Percentiles rank a stretch among this genome's conserved stretches.
phyloP scores from a whole-genome alignment of 1,139 yeast species.

The Geotrichum europaeum region DNA sequence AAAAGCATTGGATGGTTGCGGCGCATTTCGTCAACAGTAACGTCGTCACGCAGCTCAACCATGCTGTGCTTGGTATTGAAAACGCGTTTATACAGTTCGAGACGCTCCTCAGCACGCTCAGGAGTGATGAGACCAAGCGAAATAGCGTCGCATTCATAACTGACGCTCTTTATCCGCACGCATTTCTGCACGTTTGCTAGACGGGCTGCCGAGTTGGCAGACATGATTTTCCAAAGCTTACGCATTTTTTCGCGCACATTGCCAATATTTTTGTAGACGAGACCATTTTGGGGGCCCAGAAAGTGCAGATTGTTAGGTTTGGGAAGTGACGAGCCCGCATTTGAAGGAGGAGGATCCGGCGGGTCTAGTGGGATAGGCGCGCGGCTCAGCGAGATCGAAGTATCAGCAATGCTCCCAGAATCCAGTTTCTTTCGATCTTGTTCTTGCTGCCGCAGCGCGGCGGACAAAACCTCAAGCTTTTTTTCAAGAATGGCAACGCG shows the following conservation, averaged over 20 bases:
- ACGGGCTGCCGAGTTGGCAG: slow-evolving; percentile 28
- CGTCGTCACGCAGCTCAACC: slow-evolving; percentile 30
- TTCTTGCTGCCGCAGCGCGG: slow-evolving; percentile 19
- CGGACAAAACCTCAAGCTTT: slow-evolving; percentile 33
- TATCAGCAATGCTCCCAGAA: not conserved
- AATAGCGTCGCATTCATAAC: slow-evolving; percentile 30
- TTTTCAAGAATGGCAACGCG: slow-evolving; percentile 36
- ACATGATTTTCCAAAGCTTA: slow-evolving; percentile 29
- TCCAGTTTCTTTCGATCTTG: not conserved
- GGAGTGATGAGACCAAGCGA: slow-evolving; percentile 30
- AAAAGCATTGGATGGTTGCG: slow-evolving; percentile 53
- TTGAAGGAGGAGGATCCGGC: not conserved
- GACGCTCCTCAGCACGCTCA: slow-evolving; percentile 31
- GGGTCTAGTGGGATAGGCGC: not conserved
- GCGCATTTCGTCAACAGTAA: slow-evolving; percentile 46
- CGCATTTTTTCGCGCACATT: slow-evolving; percentile 30
- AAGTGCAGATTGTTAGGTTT: not conserved
- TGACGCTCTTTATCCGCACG: slow-evolving; percentile 21
- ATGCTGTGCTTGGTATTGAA: not conserved
- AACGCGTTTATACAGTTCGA: slow-evolving; percentile 24
- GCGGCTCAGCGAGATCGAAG: not conserved
- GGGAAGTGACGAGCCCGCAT: not conserved
- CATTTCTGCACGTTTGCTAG: slow-evolving; percentile 23
- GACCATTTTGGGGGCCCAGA: not conserved
- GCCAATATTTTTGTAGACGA: slow-evolving; percentile 18